Conservation (phyloP, 2,329 filamentous ascomycete species). For the Aspergillus sp. region DNA sequence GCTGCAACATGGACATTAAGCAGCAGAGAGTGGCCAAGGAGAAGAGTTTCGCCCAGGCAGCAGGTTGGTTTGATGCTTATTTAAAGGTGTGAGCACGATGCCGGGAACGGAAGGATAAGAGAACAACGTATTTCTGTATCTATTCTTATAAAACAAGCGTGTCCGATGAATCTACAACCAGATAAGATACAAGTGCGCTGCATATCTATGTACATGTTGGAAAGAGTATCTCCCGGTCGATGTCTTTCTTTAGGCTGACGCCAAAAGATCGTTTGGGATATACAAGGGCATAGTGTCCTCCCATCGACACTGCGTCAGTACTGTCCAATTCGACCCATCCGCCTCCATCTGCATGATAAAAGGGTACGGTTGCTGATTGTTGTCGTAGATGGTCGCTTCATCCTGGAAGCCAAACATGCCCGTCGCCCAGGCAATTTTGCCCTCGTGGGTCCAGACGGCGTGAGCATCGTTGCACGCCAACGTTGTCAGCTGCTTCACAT, state of each 20-base stretch:
- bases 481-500: constrained; percentile 36
- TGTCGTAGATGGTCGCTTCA: constrained; percentile 45
- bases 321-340: constrained; percentile 39
- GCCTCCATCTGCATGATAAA: constrained; percentile 49
- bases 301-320: constrained; percentile 33
- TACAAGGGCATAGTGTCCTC: constrained; percentile 34
- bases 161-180: too few species aligned
- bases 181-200: not conserved
- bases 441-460: constrained; percentile 48
- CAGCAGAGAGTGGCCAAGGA: not conserved
- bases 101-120: not conserved
- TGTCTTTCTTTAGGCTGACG: not conserved
- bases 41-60: not conserved
- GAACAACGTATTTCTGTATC: not conserved
- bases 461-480: constrained; percentile 48
- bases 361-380: constrained; percentile 50
- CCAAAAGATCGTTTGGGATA: not conserved
- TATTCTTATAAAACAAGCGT: too few species aligned
- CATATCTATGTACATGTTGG: not conserved
- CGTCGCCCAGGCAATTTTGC: constrained; percentile 44
- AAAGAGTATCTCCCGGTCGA: not conserved
- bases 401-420: constrained; percentile 50
- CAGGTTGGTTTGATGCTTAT: not conserved
- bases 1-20: not conserved
- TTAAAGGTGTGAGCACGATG: not conserved